Base-by-base conservation (phyloP, 1,284 basidiomycete species). In the Trametes sp. region DNA sequence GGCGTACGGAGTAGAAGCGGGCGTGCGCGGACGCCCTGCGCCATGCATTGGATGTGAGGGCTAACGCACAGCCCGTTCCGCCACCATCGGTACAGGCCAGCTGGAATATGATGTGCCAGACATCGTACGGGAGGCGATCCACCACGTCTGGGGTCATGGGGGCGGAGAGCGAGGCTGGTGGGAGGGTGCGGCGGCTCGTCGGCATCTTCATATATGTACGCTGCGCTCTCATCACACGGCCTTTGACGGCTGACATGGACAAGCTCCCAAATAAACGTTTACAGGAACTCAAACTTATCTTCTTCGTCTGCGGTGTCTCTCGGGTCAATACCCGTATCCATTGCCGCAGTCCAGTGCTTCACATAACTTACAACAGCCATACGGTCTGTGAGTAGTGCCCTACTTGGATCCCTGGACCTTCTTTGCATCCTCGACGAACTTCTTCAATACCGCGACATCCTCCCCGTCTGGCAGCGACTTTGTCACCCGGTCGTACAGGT, bases 341-440 rank as follows among this genome's bases (percentile, higher is more conserved):
- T n/a, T n/a, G n/a, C n/a, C n/a, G n/a, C n/a, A n/a, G n/a, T n/a
- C n/a, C n/a, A n/a, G n/a, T n/a, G n/a, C n/a, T n/a, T n/a, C n/a
- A n/a, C n/a, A n/a, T n/a, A n/a, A 66, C 52, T 71, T 67, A 50
- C 57, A 46, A 21, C 44, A 49, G 36, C 49, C 23, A 3, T n/a
- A n/a, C n/a, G n/a, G n/a, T n/a, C n/a, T n/a, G n/a, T n/a, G n/a
- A n/a, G n/a, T n/a, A n/a, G n/a, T n/a, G n/a, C n/a, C n/a, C n/a
- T n/a, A n/a, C n/a, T n/a, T n/a, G n/a, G 57, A 49, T 26, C n/a
- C 24, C 36, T 54, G 52, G 11, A 68, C 58, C 38, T 63, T 61
- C 71, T 78, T 77, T 44, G 78, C 80, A 6, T 77, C 76, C 21
- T 78, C 76, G 16, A 84, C 85, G 71, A 86, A 88, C 31, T 74